Evolutionary conservation across 1,284 basidiomycete species (phyloP).

Genomic region (Vanrija sp.): DNA sequence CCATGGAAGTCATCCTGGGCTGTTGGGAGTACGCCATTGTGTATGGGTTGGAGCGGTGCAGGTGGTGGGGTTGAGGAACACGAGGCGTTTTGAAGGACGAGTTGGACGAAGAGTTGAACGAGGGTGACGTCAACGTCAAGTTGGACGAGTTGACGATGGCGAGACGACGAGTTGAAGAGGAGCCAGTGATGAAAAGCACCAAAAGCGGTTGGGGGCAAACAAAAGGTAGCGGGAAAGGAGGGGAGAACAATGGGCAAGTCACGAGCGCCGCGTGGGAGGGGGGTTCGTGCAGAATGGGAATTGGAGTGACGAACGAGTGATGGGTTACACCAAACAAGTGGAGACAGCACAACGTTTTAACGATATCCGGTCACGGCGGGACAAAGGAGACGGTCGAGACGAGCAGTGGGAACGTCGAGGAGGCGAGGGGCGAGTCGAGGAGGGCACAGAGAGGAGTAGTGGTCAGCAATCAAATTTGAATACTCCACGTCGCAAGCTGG

Average conservation of each 20-base stretch:
- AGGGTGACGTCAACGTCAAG: background rate
- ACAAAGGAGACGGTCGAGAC: too few relatives aligned
- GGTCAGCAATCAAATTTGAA: constrained; percentile 11
- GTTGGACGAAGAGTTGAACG: background rate
- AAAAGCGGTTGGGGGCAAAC: background rate
- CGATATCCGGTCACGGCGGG: too few relatives aligned
- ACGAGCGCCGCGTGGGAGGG: too few relatives aligned
- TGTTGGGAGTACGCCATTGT: constrained; percentile 16
- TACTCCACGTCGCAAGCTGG: constrained; percentile 6
- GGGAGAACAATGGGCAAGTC: background rate
- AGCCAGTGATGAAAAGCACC: background rate
- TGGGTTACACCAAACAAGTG: background rate
- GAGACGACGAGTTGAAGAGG: too few relatives aligned
- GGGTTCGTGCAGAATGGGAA: too few relatives aligned
- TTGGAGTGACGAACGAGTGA: background rate
- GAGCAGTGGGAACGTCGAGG: background rate
- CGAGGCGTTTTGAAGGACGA: constrained; percentile 3
- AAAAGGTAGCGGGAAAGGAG: background rate
- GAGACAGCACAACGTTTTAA: too few relatives aligned
- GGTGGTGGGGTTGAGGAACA: background rate
- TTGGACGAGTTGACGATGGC: background rate
- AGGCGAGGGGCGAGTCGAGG: background rate
- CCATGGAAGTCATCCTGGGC: constrained; percentile 57
- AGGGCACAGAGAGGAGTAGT: constrained; percentile 1
- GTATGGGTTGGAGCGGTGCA: background rate